These are phyloP conservation scores for Extremus antarcticus DNA, from an alignment of 495 filamentous ascomycete genomes.

Conservation along the genomic window DNA sequence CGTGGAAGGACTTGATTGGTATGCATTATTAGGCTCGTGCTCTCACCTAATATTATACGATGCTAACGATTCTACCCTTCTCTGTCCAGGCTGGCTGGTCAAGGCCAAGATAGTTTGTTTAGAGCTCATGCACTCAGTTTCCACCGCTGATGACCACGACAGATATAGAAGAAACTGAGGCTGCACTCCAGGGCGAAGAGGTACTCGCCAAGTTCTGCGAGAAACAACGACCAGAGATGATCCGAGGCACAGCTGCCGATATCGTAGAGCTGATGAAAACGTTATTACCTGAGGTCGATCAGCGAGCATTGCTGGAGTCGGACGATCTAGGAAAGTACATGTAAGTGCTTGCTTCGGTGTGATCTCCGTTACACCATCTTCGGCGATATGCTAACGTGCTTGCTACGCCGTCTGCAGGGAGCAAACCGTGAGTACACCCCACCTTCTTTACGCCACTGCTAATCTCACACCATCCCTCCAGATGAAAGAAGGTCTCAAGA, in stretches of 20 bases:
- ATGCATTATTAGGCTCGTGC: too few species aligned
- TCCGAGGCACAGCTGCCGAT: slow-evolving; percentile 4
- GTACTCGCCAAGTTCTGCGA: slow-evolving; percentile 7
- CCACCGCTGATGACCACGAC: neutral
- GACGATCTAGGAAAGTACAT: slow-evolving; percentile 4
- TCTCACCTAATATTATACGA: too few species aligned
- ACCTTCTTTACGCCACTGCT: too few species aligned
- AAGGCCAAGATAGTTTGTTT: slow-evolving; percentile 22
- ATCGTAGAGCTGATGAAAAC: slow-evolving; percentile 5
- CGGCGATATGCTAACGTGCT: too few species aligned
- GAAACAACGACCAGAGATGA: slow-evolving; percentile 2
- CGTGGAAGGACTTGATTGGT: slow-evolving; percentile 16
- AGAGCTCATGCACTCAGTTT: too few species aligned
- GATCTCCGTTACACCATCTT: too few species aligned
- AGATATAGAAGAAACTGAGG: slow-evolving; percentile 18
- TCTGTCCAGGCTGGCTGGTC: slow-evolving; percentile 14
- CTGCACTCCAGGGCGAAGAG: slow-evolving; percentile 12
- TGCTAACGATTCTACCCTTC: too few species aligned
- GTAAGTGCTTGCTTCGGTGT: too few species aligned
- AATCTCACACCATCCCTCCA: neutral
- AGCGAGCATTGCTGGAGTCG: slow-evolving; percentile 4
- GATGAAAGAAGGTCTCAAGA: slow-evolving; percentile 14
- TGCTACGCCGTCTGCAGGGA: too few species aligned
- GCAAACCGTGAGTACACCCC: too few species aligned
- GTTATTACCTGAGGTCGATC: slow-evolving; percentile 17